Evolutionary conservation across 2,329 filamentous ascomycete genomes (phyloP).

Genomic region (Triangularia verruculosa): DNA sequence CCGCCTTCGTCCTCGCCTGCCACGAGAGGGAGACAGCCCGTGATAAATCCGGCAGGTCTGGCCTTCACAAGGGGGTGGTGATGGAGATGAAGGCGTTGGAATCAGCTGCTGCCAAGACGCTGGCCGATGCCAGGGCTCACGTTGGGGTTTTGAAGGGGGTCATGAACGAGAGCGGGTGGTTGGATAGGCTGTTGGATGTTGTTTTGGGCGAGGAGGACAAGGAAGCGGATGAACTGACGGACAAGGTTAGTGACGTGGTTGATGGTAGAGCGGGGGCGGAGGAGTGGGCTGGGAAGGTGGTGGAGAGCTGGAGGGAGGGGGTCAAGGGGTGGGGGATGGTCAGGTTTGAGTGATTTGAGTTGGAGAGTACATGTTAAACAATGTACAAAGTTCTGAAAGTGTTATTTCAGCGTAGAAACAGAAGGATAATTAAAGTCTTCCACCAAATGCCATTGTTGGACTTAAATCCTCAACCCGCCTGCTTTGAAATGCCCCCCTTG

Average conservation of each 20-base stretch:
- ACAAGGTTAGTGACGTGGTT: slow-evolving; percentile 30
- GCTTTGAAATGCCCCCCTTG: background rate
- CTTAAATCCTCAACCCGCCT: too few species aligned
- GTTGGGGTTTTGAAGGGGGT: slow-evolving; percentile 34
- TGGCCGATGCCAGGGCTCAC: slow-evolving; percentile 32
- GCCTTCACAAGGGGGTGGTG: slow-evolving; percentile 34
- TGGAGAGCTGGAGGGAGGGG: slow-evolving; percentile 39
- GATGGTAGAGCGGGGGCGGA: slow-evolving; percentile 32
- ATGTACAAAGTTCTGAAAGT: too few species aligned
- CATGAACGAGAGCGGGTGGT: slow-evolving; percentile 36
- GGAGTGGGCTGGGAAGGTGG: slow-evolving; percentile 36
- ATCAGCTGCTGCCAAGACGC: slow-evolving; percentile 24
- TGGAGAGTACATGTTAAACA: too few species aligned
- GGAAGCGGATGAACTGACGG: slow-evolving; percentile 24
- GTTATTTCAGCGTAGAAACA: too few species aligned
- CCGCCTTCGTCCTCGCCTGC: slow-evolving; percentile 30
- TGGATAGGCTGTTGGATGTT: slow-evolving; percentile 37
- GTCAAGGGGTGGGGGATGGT: slow-evolving; percentile 38
- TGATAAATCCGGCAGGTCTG: slow-evolving; percentile 34
- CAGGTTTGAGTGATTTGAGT: slow-evolving; percentile 32
- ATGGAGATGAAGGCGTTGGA: slow-evolving; percentile 35
- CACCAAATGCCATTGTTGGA: too few species aligned
- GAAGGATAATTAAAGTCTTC: too few species aligned
- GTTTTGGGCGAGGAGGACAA: slow-evolving; percentile 28
- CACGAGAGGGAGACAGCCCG: slow-evolving; percentile 35